Conservation (phyloP, 2,329 filamentous ascomycete species). For the Penicillium hordei region DNA sequence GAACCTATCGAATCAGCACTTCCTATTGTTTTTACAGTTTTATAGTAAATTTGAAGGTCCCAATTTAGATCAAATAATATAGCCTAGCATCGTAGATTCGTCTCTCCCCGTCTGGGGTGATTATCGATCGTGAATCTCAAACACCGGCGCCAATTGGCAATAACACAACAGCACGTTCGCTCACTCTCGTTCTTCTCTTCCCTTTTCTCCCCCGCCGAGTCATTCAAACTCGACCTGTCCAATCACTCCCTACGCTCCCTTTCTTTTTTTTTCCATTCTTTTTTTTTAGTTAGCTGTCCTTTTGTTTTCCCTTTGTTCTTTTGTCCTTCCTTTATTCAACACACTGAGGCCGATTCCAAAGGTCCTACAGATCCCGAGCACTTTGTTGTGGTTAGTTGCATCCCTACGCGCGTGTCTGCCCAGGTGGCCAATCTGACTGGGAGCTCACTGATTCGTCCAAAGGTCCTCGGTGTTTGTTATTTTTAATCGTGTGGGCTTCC, state of each 20-base stretch:
- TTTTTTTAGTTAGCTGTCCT: constrained; percentile 11
- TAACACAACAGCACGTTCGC: constrained; percentile 12
- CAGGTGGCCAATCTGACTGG: constrained; percentile 12
- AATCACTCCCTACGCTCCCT: constrained; percentile 25
- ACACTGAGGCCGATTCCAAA: neutral
- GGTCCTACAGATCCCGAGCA: constrained; percentile 13
- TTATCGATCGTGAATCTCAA: constrained; percentile 16
- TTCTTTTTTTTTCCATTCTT: constrained; percentile 14
- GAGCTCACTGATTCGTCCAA: constrained; percentile 17
- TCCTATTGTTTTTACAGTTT: neutral
- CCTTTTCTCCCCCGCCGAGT: constrained; percentile 38
- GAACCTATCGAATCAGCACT: constrained; percentile 1
- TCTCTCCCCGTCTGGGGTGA: neutral
- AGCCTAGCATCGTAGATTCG: neutral
- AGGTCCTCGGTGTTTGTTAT: constrained; percentile 19
- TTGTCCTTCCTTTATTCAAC: constrained; percentile 14
- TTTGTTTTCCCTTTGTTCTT: constrained; percentile 5
- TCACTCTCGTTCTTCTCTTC: constrained; percentile 16
- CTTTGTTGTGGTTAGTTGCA: constrained; percentile 17
- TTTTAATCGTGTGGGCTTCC: constrained; percentile 6
- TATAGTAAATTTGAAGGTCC: neutral
- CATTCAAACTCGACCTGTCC: constrained; percentile 29
- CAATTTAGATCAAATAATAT: neutral
- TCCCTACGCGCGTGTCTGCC: constrained; percentile 16
- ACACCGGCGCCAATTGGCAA: constrained; percentile 22